These are phyloP conservation scores for Cadophora sp. DNA, from an alignment of 2,329 filamentous ascomycete species.

Conservation along the genomic window DNA sequence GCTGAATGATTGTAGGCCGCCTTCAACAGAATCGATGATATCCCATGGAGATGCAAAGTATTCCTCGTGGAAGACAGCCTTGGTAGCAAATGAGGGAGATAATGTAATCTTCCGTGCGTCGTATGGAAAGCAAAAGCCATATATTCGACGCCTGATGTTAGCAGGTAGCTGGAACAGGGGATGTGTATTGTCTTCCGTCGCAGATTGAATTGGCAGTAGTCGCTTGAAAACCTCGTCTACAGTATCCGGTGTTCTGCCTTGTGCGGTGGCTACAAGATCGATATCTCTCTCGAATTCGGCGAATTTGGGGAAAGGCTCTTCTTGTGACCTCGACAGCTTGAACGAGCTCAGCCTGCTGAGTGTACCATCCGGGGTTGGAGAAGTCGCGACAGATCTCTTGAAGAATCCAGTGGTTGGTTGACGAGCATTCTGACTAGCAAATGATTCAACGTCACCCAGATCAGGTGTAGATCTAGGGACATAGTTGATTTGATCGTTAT, in stretches of 20 bases:
- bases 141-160: slow-evolving; percentile 39
- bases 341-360: not conserved
- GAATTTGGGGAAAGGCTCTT: slow-evolving; percentile 9
- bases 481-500: not conserved
- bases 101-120: slow-evolving; percentile 38
- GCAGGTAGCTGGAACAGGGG: slow-evolving; percentile 33
- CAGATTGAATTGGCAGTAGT: slow-evolving; percentile 5
- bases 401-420: not conserved
- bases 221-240: slow-evolving; percentile 6
- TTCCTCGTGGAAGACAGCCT: slow-evolving; percentile 35
- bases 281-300: slow-evolving; percentile 30
- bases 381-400: not conserved
- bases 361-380: not conserved
- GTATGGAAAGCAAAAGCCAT: slow-evolving; percentile 37
- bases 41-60: slow-evolving; percentile 40
- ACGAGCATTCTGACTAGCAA: not conserved
- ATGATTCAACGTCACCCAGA: not conserved
- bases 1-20: slow-evolving; percentile 33
- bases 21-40: slow-evolving; percentile 37
- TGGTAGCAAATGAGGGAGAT: slow-evolving; percentile 38
- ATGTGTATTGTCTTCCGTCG: not conserved
- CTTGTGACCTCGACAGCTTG: not conserved
- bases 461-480: not conserved
- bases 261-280: slow-evolving; percentile 20
- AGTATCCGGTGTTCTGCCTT: not conserved